phyloP scores from a whole-genome alignment of 2,329 filamentous ascomycete genomes.

The Drechmeria coniospora region DNA sequence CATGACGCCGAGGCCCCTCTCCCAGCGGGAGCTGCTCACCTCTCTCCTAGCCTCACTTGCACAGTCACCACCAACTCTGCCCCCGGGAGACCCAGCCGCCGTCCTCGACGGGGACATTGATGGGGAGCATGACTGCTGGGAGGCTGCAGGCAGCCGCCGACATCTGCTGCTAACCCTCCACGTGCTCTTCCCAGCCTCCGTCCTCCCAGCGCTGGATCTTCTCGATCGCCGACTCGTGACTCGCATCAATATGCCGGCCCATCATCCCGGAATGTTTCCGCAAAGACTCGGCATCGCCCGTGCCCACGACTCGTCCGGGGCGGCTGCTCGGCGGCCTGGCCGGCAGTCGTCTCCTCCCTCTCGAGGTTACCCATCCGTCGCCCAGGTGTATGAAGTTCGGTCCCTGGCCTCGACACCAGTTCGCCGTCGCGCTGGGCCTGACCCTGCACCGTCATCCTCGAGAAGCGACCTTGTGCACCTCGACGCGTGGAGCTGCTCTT shows the following conservation, averaged over 20 bases:
- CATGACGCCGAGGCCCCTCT: conserved; percentile 4
- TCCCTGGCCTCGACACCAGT: conserved; percentile 31
- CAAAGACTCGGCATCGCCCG: too few species aligned
- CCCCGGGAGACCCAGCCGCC: conserved; percentile 2
- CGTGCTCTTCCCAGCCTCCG: conserved; percentile 64
- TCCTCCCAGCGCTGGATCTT: conserved; percentile 76
- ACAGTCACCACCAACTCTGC: conserved; percentile 11
- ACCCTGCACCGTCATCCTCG: conserved; percentile 5
- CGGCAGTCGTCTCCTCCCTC: not conserved
- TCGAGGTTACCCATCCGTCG: not conserved
- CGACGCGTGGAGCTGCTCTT: conserved; percentile 74
- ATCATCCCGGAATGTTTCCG: too few species aligned
- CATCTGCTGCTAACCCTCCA: conserved; percentile 65
- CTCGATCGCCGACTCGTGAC: conserved; percentile 64
- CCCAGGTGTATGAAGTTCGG: conserved; percentile 44
- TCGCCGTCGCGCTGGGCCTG: conserved; percentile 7
- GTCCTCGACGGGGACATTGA: conserved; percentile 3
- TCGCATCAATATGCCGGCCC: too few species aligned
- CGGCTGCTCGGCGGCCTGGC: too few species aligned
- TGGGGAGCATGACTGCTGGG: not conserved
- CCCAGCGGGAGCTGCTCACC: conserved; percentile 29
- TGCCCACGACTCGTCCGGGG: not conserved
- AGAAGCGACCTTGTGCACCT: conserved; percentile 55
- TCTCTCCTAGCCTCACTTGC: conserved; percentile 30
- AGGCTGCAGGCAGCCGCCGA: conserved; percentile 10